Evolutionary conservation across 2,329 filamentous ascomycete genomes (phyloP).

Genomic region (Ophiocordyceps australis): DNA sequence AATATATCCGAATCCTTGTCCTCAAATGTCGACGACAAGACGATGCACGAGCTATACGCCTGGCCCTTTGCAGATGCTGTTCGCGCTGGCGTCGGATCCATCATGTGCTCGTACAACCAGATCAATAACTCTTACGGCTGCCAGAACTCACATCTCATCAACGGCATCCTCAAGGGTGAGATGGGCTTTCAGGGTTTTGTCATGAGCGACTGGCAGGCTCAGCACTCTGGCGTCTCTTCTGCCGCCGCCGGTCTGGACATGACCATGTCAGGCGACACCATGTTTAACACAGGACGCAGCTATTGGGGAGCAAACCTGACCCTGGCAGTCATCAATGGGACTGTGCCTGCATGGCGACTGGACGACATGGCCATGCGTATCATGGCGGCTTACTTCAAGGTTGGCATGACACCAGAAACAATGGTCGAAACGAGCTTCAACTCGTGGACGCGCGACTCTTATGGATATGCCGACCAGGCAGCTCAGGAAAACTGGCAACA

Average conservation of each 20-base stretch:
- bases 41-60: constrained; percentile 57
- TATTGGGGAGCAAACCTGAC: constrained; percentile 84
- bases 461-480: constrained; percentile 46
- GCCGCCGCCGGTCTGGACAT: constrained; percentile 65
- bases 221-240: constrained; percentile 48
- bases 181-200: constrained; percentile 69
- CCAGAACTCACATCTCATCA: constrained; percentile 61
- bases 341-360: constrained; percentile 67
- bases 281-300: constrained; percentile 52
- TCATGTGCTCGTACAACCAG: constrained; percentile 58
- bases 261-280: constrained; percentile 74
- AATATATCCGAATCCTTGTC: constrained; percentile 42
- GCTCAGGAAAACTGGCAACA: constrained; percentile 43
- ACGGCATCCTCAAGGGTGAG: constrained; percentile 61
- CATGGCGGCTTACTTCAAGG: constrained; percentile 52
- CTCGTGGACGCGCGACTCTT: constrained; percentile 69
- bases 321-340: constrained; percentile 74
- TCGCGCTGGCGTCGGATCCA: constrained; percentile 41
- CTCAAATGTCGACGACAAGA: constrained; percentile 52
- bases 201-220: constrained; percentile 65
- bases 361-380: constrained; percentile 88
- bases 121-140: constrained; percentile 68
- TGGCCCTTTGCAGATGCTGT: constrained; percentile 67
- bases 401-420: constrained; percentile 30
- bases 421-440: constrained; percentile 58